These are phyloP conservation scores for Paraphaeosphaeria sporulosa DNA, from an alignment of 2,329 filamentous ascomycete species.

Conservation along the genomic window DNA sequence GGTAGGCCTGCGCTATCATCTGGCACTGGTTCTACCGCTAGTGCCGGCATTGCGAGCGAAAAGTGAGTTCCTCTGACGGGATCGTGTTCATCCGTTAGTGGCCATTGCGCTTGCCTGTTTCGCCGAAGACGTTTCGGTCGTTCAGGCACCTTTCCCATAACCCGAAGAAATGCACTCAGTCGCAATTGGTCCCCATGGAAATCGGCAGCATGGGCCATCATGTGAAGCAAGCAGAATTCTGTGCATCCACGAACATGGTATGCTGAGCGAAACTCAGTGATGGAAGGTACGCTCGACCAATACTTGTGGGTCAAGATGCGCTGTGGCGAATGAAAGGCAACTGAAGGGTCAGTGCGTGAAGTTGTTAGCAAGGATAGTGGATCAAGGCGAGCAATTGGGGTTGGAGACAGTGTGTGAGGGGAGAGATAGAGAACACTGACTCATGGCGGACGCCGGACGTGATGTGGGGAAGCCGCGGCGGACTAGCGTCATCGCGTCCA, in stretches of 20 bases:
- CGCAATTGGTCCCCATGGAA: slow-evolving; percentile 37
- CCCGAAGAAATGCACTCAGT: slow-evolving; percentile 33
- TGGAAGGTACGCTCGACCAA: not conserved
- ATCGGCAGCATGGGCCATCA: slow-evolving; percentile 31
- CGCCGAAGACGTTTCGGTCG: slow-evolving; percentile 33
- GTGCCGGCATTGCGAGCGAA: not conserved
- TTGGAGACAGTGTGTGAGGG: not conserved
- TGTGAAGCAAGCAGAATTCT: not conserved
- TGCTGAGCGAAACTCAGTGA: not conserved
- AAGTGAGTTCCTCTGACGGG: not conserved
- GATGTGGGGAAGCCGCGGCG: slow-evolving; percentile 3
- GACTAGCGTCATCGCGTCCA: slow-evolving; percentile 7
- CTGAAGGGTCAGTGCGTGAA: not conserved
- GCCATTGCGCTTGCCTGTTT: not conserved
- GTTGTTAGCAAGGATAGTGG: not conserved
- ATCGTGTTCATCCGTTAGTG: not conserved
- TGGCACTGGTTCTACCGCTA: not conserved
- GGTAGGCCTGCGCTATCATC: not conserved
- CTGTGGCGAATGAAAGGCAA: not conserved
- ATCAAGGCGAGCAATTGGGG: not conserved
- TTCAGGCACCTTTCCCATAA: slow-evolving; percentile 32
- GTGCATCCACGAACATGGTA: not conserved
- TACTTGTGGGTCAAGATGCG: not conserved
- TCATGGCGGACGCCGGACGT: not conserved
- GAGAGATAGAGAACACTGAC: not conserved